Evolutionary conservation across 225 moss, liverwort and hornwort species (phyloP), one percentile per base, ranked within the genome.

Genomic region (Physcomitrellopsis africana): DNA sequence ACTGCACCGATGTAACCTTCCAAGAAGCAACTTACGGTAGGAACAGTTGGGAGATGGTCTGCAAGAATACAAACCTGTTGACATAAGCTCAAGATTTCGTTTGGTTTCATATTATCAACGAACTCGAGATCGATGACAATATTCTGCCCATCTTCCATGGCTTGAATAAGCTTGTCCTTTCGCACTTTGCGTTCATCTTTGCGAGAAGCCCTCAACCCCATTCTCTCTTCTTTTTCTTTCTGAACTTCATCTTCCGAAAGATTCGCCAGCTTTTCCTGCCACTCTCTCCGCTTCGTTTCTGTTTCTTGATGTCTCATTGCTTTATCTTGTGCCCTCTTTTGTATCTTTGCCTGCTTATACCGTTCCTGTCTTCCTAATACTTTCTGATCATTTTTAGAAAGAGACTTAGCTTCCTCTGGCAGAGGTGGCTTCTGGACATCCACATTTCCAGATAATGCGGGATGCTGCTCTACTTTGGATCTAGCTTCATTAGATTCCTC

Each of bases 51-150:
- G 24, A 56, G 45, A 54, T 10, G 43, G 45, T 37, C 10, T 24
- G 32, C 32, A 27, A 14, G 57, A 49, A 44, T 56, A 68, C 52
- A 55, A 65, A 91, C 93, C 89, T 99, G 95, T 76, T 99, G 99
- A 56, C 92, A 85, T 81, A 95, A 88, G 74, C 99, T 99, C 32
- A 77, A 84, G 27, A 99, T 76, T 72, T 99, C 99, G 71, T 86
- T 90, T 1, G 92, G 75, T 67, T 81, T 99, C 99, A 99, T 99
- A 61, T 90, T 82, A 4, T 99, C 83, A 67, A 85, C 83, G 45
- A 99, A 99, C 72, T 99, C 99, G 7, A 99, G 95, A 53, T 99
- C 99, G 48, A 99, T 87, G 67, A 99, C 95, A 32, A 95, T 51
- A 60, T 99, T 99, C 76, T 95, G 95, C 26, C 93, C 93, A 3